Evolutionary conservation across 805 yeast species (phyloP).

Genomic region (Tetrapisispora pingtungensis): DNA sequence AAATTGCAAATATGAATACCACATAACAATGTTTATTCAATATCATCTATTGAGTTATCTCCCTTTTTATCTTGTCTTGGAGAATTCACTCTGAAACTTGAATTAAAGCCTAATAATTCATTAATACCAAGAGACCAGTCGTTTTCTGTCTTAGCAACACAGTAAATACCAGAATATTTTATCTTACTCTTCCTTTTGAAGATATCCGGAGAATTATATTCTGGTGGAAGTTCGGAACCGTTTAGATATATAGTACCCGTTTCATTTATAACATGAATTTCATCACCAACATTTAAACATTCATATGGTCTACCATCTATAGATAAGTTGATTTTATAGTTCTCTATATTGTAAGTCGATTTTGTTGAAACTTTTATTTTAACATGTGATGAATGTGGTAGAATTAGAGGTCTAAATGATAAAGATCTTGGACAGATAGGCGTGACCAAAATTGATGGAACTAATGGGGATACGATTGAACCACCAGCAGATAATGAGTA

Average conservation of each 20-base stretch:
- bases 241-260: slow-evolving; percentile 50
- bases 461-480: slow-evolving; percentile 81
- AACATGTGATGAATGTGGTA: slow-evolving; percentile 72
- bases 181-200: slow-evolving; percentile 12
- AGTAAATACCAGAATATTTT: slow-evolving; percentile 60
- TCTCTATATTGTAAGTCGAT: slow-evolving; percentile 24
- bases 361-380: slow-evolving; percentile 49
- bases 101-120: slow-evolving; percentile 79
- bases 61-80: not conserved
- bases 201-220: slow-evolving; percentile 10
- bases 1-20: too few relatives aligned
- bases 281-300: slow-evolving; percentile 64
- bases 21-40: too few relatives aligned
- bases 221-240: slow-evolving; percentile 38
- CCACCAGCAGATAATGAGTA: slow-evolving; percentile 88
- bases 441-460: slow-evolving; percentile 69
- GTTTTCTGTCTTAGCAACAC: slow-evolving; percentile 70
- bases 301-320: slow-evolving; percentile 80
- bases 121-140: slow-evolving; percentile 93
- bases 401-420: slow-evolving; percentile 78
- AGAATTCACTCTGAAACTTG: slow-evolving; percentile 52
- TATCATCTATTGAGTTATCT: too few relatives aligned
- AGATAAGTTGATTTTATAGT: slow-evolving; percentile 35
- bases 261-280: slow-evolving; percentile 61
- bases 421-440: slow-evolving; percentile 89